Conservation (phyloP, 2,329 filamentous ascomycete species). For the Lithohypha guttulata region DNA sequence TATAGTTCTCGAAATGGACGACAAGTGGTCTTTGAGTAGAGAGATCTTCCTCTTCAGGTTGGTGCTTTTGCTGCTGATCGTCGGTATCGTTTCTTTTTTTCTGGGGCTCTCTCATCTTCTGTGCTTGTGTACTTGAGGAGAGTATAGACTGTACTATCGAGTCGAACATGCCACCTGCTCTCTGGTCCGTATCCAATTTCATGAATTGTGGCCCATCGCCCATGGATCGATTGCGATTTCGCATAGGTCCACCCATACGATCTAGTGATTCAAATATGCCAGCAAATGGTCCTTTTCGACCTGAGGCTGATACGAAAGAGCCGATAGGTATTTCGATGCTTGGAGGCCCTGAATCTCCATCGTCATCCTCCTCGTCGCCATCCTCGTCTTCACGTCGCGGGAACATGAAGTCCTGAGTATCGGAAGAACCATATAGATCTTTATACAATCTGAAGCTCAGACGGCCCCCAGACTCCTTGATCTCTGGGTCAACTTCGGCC, state of each 20-base stretch:
- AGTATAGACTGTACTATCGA: neutral
- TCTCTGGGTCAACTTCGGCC: slow-evolving; percentile 9
- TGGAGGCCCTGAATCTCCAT: slow-evolving; percentile 8
- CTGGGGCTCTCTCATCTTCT: neutral
- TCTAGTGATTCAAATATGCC: neutral
- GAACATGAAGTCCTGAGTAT: slow-evolving; percentile 1
- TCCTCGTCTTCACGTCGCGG: slow-evolving; percentile 4
- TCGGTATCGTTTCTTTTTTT: neutral
- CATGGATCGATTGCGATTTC: neutral
- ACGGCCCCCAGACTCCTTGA: slow-evolving; percentile 13
- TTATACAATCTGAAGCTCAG: slow-evolving; percentile 21
- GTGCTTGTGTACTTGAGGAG: neutral
- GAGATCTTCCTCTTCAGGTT: too few relatives aligned
- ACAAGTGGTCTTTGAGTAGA: slow-evolving; percentile 12
- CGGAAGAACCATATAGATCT: slow-evolving; percentile 4
- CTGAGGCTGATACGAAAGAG: neutral
- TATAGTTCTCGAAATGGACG: slow-evolving; percentile 39
- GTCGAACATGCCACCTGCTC: neutral
- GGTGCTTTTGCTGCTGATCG: neutral
- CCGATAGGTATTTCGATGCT: slow-evolving; percentile 1
- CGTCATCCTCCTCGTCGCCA: slow-evolving; percentile 18
- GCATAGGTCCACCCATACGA: too few relatives aligned
- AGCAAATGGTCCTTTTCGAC: neutral
- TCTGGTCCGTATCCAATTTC: neutral
- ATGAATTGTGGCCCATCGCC: neutral